Evolutionary conservation across 2,329 filamentous ascomycete genomes (phyloP).

Genomic region (Magnaporthiopsis rhizophila): DNA sequence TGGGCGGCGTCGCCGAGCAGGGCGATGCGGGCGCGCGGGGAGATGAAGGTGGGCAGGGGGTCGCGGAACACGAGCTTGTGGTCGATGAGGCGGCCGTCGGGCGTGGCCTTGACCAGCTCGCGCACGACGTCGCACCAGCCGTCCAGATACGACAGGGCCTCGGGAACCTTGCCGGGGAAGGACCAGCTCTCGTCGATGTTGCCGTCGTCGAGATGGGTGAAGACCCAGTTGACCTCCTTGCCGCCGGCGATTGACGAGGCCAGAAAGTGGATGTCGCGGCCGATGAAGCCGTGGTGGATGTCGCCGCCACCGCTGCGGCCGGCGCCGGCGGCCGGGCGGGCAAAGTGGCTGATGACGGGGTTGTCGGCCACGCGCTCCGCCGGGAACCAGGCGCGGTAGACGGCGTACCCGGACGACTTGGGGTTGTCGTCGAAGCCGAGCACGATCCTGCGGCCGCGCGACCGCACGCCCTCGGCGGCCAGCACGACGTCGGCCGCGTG

Average conservation of each 20-base stretch:
- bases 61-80: conserved; percentile 29
- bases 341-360: conserved; percentile 35
- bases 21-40: conserved; percentile 23
- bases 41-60: conserved; percentile 23
- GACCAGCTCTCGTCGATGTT: conserved; percentile 40
- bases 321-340: conserved; percentile 27
- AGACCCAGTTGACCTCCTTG: conserved; percentile 45
- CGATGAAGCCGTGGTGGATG: conserved; percentile 41
- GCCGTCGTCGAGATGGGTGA: conserved; percentile 36
- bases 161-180: conserved; percentile 32
- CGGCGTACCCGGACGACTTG: conserved; percentile 34
- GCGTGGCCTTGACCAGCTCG: conserved; percentile 29
- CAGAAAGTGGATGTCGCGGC: conserved; percentile 43
- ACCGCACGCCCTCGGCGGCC: conserved; percentile 39
- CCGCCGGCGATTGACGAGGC: conserved; percentile 43
- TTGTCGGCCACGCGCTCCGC: conserved; percentile 36
- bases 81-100: conserved; percentile 16
- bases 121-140: conserved; percentile 33
- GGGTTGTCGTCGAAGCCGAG: conserved; percentile 34
- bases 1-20: conserved; percentile 33
- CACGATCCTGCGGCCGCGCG: conserved; percentile 36
- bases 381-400: conserved; percentile 37
- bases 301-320: conserved; percentile 38
- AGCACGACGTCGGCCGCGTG: conserved; percentile 34
- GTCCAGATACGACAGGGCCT: conserved; percentile 32